phyloP scores from a whole-genome alignment of 768 basidiomycete species.

The Pleurotus pulmonarius region DNA sequence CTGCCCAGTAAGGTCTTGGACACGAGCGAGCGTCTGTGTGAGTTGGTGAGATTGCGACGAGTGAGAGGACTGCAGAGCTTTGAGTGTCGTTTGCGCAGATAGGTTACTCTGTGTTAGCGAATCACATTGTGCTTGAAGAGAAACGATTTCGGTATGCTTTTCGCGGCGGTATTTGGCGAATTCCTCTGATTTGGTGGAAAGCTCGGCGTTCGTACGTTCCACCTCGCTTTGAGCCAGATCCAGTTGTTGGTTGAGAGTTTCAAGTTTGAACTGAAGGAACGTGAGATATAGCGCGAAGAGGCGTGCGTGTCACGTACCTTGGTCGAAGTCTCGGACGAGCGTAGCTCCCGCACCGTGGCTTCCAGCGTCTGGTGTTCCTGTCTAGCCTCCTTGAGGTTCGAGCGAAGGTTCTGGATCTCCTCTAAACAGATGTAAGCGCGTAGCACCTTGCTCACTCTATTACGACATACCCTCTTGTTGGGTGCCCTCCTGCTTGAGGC shows the following conservation, averaged over 20 bases:
- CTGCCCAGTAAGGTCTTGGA: constrained; percentile 71
- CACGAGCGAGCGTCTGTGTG: constrained; percentile 68
- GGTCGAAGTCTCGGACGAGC: constrained; percentile 72
- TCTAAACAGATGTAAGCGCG: constrained; percentile 37
- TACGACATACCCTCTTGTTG: constrained; percentile 66
- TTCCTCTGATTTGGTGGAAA: constrained; percentile 72
- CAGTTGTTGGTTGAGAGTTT: constrained; percentile 80
- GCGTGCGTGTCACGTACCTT: constrained; percentile 34
- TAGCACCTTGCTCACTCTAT: background rate
- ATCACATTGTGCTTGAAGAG: constrained; percentile 77
- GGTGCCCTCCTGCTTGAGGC: constrained; percentile 70
- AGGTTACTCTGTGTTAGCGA: constrained; percentile 63
- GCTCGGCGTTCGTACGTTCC: constrained; percentile 65
- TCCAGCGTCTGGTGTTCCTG: constrained; percentile 70
- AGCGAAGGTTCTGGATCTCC: constrained; percentile 66
- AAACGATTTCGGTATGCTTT: constrained; percentile 75
- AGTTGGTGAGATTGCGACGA: constrained; percentile 70
- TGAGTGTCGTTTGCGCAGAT: constrained; percentile 64
- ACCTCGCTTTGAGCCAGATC: constrained; percentile 73
- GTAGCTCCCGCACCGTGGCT: constrained; percentile 65
- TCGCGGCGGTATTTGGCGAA: constrained; percentile 78
- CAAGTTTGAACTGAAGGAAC: constrained; percentile 71
- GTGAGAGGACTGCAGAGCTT: constrained; percentile 71
- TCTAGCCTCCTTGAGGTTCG: constrained; percentile 69
- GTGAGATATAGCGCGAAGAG: background rate